Evolutionary conservation across 768 basidiomycete genomes (phyloP), one percentile per base, ranked within the genome.

Genomic region (Suillus sp.): DNA sequence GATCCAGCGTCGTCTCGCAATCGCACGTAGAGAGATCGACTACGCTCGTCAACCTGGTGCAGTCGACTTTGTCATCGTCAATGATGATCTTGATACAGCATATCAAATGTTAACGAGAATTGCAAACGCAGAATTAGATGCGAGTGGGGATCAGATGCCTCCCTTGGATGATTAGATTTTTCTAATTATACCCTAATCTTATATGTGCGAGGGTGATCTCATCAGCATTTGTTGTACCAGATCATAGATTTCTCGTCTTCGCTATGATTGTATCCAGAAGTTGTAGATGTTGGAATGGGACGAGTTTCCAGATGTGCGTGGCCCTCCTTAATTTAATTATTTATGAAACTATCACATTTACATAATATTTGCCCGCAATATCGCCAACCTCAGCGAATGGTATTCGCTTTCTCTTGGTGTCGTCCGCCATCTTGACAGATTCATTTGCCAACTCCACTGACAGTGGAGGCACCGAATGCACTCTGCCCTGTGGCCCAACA

Each of bases 51-150:
- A 92, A 70, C 83, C 86, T 2, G 84, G 83, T 40, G 82, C 83
- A 1, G 93, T 94, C 68, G 91, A 98, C 74, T 70, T 91, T 40
- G 85, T 97, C 62, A 87, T 98, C 64, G 86, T 98, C 64, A 99
- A 98, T 75, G 95, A 95, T 69, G 86, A 96, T 71, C 74, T 96
- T 16, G 92, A 96, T 51, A 77, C 85, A 18, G 93, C 96, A 9
- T 96, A 96, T 73, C 76, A 77, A 0, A 74, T 89, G n/a, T 87
- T 99, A 72, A 88, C 86, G 74, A 78, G 79, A 63, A 83, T 95
- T 22, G 92, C 94, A 0, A 79, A 91, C 43, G 95, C 92, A 27
- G 48, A 55, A n/a, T 38, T 10, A 6, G 86, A 91, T 61, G 71
- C 76, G 48, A 71, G 72, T 32, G 83, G 86, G 16, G 93, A 96